Base-by-base conservation (phyloP, 257 asterid species). In the Penstemon newberryi region DNA sequence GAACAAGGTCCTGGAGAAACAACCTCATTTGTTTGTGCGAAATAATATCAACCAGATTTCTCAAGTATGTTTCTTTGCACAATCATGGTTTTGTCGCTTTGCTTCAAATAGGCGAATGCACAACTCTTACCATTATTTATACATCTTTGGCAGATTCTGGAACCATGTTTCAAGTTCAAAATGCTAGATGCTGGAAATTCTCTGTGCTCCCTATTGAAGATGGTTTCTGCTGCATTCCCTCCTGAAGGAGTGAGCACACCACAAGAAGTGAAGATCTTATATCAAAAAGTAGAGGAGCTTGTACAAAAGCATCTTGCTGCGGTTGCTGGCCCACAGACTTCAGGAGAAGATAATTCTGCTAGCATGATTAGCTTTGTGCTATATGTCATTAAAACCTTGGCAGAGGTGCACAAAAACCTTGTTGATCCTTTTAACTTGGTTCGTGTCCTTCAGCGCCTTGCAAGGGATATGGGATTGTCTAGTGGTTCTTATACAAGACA, bases 121-220 rank as follows among this genome's bases (percentile, higher is more conserved):
- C 55, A 12, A 37, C 39, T 47, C 38, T 69, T 39, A 42, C 63
- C 43, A 36, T 63, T 65, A 7, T 73, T 67, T 49, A 5, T 73
- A 40, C 36, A 36, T 65, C 52, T 72, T 70, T 72, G 70, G 77
- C 86, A 94, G 99, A 94, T 91, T 74, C 87, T 94, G 72, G 99
- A 94, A 79, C 99, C 99, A 51, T 94, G 99, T 80, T 94, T 94
- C 89, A 91, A 87, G 84, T 87, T 85, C 87, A 94, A 91, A 83
- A 87, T 91, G 96, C 90, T 91, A 12, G 99, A 94, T 83, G 97
- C 96, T 78, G 99, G 97, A 74, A 87, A 87, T 77, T 94, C 96
- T 19, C 70, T 94, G 79, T 91, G 99, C 81, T 89, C 93, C 76
- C 85, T 94, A 65, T 75, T 94, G 79, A 91, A 87, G 83, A 94